Evolutionary conservation across 208 protist genomes (phyloP), one percentile per base, ranked within the genome.

Genomic region (Trichomonas tenax): DNA sequence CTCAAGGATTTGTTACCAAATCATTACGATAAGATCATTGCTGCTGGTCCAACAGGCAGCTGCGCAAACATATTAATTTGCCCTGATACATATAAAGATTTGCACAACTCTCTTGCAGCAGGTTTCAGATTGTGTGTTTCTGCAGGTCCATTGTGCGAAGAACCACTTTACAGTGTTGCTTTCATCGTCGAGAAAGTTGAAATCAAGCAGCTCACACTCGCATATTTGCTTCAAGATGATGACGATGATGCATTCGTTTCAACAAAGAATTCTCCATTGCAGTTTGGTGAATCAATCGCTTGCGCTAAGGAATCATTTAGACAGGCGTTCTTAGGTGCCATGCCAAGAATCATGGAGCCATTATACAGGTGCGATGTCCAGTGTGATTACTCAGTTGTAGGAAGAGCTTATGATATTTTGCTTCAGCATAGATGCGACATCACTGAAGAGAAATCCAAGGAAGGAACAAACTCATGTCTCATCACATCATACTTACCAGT

Each of bases 121-220:
- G 99, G 99, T 0, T 99, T 99, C 96, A 98, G 99, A 97, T 97
- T 99, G 8, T 99, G 98, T 0, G 97, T 98, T 23, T 96, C 97
- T 89, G 97, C 97, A 63, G 99, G 99, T 21, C 99, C 99, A 44
- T 98, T 99, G 96, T 99, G 99, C 97, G 98, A 99, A 96, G 99
- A 99, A 97, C 99, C 99, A 3, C 97, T 99, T 97, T 98, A 97
- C 40, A 99, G 98, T 40, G 97, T 99, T 26, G 82, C 96, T 38
- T 97, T 98, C 45, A 45, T 81, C 0, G n/a, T 97, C 86, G 90
- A 97, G 15, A 10, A 2, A 41, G 34, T 90, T 21, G 14, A 11
- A 15, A 90, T 48, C 17, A 26, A 46, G 3, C 58, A 49, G 40
- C 26, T 72, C 0, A 96, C 38, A 14, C n/a, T 63, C 0, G 95